phyloP scores from a whole-genome alignment of 2,329 filamentous ascomycete species.

The Fusarium sp. region DNA sequence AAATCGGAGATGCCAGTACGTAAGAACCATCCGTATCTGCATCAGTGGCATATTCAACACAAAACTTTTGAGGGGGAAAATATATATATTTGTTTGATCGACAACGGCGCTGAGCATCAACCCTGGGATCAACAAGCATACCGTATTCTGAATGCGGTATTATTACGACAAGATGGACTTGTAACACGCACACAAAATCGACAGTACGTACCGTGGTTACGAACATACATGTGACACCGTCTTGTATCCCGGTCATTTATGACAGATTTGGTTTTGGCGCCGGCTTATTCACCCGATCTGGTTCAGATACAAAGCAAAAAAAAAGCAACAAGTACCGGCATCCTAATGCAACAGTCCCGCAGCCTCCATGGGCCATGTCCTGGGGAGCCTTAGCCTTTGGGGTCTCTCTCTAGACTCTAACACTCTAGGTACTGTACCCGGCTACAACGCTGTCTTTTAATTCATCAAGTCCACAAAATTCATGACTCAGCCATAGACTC shows the following conservation, averaged over 20 bases:
- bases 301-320: slow-evolving; percentile 34
- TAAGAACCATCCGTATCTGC: not conserved
- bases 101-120: slow-evolving; percentile 18
- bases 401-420: not conserved
- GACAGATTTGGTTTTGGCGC: slow-evolving; percentile 24
- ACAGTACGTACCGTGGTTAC: not conserved
- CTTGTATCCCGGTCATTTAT: slow-evolving; percentile 16
- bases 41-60: slow-evolving; percentile 13
- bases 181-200: not conserved
- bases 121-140: slow-evolving; percentile 18
- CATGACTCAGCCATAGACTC: too few species aligned
- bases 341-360: slow-evolving; percentile 30
- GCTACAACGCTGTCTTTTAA: not conserved
- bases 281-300: slow-evolving; percentile 35
- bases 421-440: slow-evolving; percentile 10
- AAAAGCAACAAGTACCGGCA: slow-evolving; percentile 36
- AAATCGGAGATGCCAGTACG: slow-evolving; percentile 17
- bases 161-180: not conserved
- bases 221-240: slow-evolving; percentile 25
- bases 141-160: not conserved
- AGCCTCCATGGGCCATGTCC: not conserved
- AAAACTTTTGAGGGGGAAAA: too few species aligned
- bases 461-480: too few species aligned
- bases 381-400: not conserved
- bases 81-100: slow-evolving; percentile 29